A percentile compares a stretch with the other conserved stretches of the same genome.
Evolutionary conservation across 139 green algal genomes (phyloP).

Genomic region (Mychonastes homosphaera): DNA sequence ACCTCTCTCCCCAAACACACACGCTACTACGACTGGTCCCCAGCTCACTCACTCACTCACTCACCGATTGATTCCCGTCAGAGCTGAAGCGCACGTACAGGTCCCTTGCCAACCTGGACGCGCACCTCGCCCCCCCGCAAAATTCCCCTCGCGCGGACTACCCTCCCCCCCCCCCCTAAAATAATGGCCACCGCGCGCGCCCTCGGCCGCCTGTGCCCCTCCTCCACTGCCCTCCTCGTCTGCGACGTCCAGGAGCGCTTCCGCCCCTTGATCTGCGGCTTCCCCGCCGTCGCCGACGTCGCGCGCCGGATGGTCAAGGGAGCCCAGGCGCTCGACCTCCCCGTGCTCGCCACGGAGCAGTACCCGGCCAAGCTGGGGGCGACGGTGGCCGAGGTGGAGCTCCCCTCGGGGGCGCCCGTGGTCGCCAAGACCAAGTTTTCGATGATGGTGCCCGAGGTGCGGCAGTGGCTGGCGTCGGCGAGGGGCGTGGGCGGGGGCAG

Average conservation of each 20-base stretch:
- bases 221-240: conserved; percentile 44
- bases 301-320: conserved; percentile 38
- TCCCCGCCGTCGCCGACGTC: conserved; percentile 50
- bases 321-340: conserved; percentile 43
- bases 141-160: no score
- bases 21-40: no score
- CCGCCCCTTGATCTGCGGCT: conserved; percentile 42
- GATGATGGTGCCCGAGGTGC: conserved; percentile 41
- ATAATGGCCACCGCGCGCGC: no score
- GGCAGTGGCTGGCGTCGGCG: not conserved
- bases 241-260: conserved; percentile 76
- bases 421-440: conserved; percentile 42
- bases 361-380: conserved; percentile 71
- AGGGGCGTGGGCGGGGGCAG: not conserved
- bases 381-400: conserved; percentile 53
- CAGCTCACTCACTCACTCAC: no score
- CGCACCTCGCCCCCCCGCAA: no score
- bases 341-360: conserved; percentile 73
- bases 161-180: no score
- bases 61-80: no score
- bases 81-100: no score
- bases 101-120: no score
- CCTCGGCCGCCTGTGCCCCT: conserved; percentile 32
- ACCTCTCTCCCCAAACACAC: no score
- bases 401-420: conserved; percentile 20